phyloP scores from a whole-genome alignment of 1,284 basidiomycete species.

The Afroboletus lepidellus region DNA sequence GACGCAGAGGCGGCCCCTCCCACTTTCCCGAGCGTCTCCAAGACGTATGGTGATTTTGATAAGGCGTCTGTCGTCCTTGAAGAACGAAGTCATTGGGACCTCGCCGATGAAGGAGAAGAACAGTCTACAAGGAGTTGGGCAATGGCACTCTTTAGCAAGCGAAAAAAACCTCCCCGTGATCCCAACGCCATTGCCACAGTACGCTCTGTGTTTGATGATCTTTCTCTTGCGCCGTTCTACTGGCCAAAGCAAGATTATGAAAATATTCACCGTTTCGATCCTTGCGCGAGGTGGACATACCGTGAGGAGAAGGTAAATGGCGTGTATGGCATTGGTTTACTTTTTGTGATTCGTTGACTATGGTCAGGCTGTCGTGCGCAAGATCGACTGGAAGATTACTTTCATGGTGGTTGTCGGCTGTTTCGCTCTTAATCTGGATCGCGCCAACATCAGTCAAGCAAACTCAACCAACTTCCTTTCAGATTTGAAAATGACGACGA shows the following conservation, averaged over 20 bases:
- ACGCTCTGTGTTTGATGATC: constrained; percentile 60
- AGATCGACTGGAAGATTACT: too few relatives aligned
- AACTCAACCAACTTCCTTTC: constrained; percentile 67
- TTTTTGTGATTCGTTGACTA: not conserved
- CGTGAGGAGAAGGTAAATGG: constrained; percentile 56
- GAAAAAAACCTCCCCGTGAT: too few relatives aligned
- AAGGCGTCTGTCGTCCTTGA: too few relatives aligned
- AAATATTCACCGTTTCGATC: constrained; percentile 65
- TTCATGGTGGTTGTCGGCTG: constrained; percentile 49
- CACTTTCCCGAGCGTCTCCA: too few relatives aligned
- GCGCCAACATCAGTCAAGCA: constrained; percentile 55
- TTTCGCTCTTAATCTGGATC: constrained; percentile 45
- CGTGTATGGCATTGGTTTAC: not conserved
- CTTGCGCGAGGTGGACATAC: constrained; percentile 66
- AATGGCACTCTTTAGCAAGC: too few relatives aligned
- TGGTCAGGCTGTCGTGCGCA: constrained; percentile 37
- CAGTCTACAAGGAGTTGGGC: too few relatives aligned
- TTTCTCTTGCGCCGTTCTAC: constrained; percentile 47
- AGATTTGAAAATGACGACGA: constrained; percentile 58
- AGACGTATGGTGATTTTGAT: too few relatives aligned
- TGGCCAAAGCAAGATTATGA: constrained; percentile 58
- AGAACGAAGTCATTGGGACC: too few relatives aligned
- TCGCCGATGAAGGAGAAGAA: too few relatives aligned
- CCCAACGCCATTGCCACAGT: too few relatives aligned
- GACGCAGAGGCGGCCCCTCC: too few relatives aligned